phyloP scores from a whole-genome alignment of 2,329 filamentous ascomycete genomes.

The Aspergillus pseudoviridinutans region DNA sequence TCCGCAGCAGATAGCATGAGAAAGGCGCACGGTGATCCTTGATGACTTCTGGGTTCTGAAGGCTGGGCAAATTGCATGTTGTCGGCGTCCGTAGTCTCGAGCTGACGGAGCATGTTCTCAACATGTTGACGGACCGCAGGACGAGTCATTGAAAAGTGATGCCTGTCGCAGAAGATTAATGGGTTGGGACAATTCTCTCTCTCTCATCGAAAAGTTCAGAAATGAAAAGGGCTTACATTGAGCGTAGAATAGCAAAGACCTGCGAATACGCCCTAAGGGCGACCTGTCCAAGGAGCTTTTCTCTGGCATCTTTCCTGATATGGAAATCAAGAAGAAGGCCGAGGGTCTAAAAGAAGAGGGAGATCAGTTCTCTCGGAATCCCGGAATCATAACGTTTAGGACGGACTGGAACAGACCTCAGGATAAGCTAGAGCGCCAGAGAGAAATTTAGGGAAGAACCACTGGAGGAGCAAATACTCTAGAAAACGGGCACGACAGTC shows the following conservation, averaged over 20 bases:
- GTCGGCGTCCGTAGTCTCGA: conserved; percentile 14
- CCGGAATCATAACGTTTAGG: not conserved
- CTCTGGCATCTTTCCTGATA: conserved; percentile 83
- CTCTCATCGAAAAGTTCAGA: not conserved
- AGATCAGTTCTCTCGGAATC: conserved; percentile 26
- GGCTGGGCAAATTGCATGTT: conserved; percentile 22
- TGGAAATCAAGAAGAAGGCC: conserved; percentile 79
- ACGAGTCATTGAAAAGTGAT: conserved; percentile 34
- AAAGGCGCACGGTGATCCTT: conserved; percentile 51
- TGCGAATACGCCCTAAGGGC: conserved; percentile 74
- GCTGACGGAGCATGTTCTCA: conserved; percentile 36
- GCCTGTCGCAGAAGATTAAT: conserved; percentile 17
- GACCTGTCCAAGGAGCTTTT: conserved; percentile 69
- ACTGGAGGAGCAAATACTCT: conserved; percentile 81
- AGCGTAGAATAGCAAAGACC: conserved; percentile 69
- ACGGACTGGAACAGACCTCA: conserved; percentile 55
- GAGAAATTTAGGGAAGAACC: conserved; percentile 87
- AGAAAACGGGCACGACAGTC: conserved; percentile 71
- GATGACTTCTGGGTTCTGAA: conserved; percentile 53
- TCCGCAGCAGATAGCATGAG: conserved; percentile 77
- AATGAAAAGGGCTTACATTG: conserved; percentile 53
- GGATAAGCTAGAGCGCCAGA: conserved; percentile 81
- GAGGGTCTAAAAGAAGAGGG: conserved; percentile 43
- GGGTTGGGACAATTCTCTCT: not conserved
- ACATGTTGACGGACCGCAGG: conserved; percentile 32